Conservation (phyloP, 305 asterid species). For the Solanum hybrid region DNA sequence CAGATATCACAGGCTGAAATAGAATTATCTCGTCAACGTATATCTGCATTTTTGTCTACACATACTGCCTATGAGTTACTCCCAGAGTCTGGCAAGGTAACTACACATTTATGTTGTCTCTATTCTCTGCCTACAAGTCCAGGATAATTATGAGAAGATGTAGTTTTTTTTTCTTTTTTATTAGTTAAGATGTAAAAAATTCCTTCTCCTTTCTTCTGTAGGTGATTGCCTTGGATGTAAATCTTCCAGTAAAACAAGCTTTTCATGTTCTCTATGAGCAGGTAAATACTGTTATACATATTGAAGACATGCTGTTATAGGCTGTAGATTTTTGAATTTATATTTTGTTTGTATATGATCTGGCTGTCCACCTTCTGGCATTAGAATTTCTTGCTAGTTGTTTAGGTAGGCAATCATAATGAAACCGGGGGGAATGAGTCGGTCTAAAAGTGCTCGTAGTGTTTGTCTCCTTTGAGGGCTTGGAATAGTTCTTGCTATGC, state of each 20-base stretch:
- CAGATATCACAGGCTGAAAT: slow-evolving; percentile 46
- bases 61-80: slow-evolving; percentile 66
- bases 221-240: slow-evolving; percentile 62
- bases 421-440: background rate
- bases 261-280: slow-evolving; percentile 64
- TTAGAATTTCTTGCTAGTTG: background rate
- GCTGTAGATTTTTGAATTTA: background rate
- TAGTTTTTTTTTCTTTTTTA: background rate
- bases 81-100: slow-evolving; percentile 73
- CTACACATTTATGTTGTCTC: background rate
- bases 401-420: background rate
- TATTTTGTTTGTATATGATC: background rate
- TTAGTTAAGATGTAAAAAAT: background rate
- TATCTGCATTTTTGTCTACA: slow-evolving; percentile 47
- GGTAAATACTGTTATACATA: slow-evolving; percentile 24
- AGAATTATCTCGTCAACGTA: slow-evolving; percentile 46
- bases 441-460: background rate
- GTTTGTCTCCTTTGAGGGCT: background rate
- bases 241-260: slow-evolving; percentile 63
- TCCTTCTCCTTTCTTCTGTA: slow-evolving; percentile 15
- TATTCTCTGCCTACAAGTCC: background rate
- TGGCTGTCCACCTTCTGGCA: background rate
- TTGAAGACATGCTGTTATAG: background rate
- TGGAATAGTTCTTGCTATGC: background rate
- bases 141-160: background rate